Evolutionary conservation across 306 rosid species (phyloP).

Genomic region (Cercis canadensis): DNA sequence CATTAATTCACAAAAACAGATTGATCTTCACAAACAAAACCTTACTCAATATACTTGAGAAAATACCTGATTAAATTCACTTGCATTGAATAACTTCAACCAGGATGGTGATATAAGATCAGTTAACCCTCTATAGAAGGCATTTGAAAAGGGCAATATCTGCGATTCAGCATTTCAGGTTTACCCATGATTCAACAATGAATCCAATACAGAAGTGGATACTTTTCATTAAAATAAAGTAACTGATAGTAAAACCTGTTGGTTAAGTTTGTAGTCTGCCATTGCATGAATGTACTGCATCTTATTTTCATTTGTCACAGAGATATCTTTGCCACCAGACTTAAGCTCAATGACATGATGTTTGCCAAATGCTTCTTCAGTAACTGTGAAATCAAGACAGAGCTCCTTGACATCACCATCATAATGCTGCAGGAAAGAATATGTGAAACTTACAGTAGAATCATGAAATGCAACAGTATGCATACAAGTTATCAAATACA

Average conservation of each 20-base stretch:
- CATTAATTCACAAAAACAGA: not conserved
- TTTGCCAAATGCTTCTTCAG: slow-evolving; percentile 92
- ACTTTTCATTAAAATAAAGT: slow-evolving; percentile 36
- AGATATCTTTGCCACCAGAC: slow-evolving; percentile 86
- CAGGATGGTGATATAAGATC: slow-evolving; percentile 97
- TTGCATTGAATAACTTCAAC: slow-evolving; percentile 93
- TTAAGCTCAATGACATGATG: slow-evolving; percentile 78
- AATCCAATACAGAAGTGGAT: slow-evolving; percentile 15
- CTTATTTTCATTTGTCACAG: slow-evolving; percentile 85
- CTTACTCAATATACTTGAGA: slow-evolving; percentile 25
- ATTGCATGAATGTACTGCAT: slow-evolving; percentile 98
- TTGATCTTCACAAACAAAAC: slow-evolving; percentile 26
- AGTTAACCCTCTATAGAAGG: slow-evolving; percentile 82
- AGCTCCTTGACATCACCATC: slow-evolving; percentile 87
- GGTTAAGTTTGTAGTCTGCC: slow-evolving; percentile 96
- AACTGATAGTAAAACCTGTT: slow-evolving; percentile 66
- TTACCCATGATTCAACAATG: slow-evolving; percentile 28
- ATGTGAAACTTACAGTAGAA: slow-evolving; percentile 29
- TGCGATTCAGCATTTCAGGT: slow-evolving; percentile 54
- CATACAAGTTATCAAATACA: slow-evolving; percentile 23
- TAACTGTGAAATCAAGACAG: slow-evolving; percentile 90
- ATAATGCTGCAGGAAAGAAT: slow-evolving; percentile 70
- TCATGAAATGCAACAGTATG: slow-evolving; percentile 32
- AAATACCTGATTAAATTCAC: slow-evolving; percentile 96
- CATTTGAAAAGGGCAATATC: slow-evolving; percentile 89